Conservation (phyloP, 2,329 filamentous ascomycete genomes). For the Pezicula radicicola region DNA sequence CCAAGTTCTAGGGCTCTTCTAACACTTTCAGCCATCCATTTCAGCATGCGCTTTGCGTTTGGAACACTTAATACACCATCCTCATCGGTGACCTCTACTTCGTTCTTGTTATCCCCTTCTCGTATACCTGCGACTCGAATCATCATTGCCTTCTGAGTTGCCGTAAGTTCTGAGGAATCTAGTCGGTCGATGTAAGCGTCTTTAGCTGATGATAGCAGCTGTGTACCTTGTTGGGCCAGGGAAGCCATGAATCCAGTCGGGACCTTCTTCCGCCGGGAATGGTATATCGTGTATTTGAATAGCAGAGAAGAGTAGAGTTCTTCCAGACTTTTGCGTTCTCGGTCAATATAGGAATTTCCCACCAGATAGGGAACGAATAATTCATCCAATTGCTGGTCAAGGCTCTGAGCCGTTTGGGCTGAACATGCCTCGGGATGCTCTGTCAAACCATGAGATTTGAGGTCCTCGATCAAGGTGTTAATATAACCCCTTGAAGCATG, state of each 20-base stretch:
- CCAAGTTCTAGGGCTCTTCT: slow-evolving; percentile 89
- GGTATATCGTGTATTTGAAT: slow-evolving; percentile 96
- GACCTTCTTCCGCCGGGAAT: slow-evolving; percentile 82
- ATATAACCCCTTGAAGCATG: slow-evolving; percentile 92
- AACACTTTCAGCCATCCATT: slow-evolving; percentile 94
- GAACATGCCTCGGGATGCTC: slow-evolving; percentile 93
- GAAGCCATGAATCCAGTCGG: slow-evolving; percentile 92
- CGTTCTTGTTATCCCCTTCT: slow-evolving; percentile 74
- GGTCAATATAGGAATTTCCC: slow-evolving; percentile 67
- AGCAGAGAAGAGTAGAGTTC: slow-evolving; percentile 86
- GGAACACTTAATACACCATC: slow-evolving; percentile 79
- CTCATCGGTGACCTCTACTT: slow-evolving; percentile 87
- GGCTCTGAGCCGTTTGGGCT: slow-evolving; percentile 74
- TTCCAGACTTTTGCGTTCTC: slow-evolving; percentile 67
- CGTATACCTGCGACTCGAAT: slow-evolving; percentile 80
- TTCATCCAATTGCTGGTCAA: slow-evolving; percentile 74
- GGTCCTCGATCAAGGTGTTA: slow-evolving; percentile 79
- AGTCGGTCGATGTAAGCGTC: slow-evolving; percentile 89
- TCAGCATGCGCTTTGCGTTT: slow-evolving; percentile 97
- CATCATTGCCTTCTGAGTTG: slow-evolving; percentile 87
- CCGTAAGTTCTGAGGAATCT: slow-evolving; percentile 82
- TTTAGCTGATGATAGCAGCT: slow-evolving; percentile 81
- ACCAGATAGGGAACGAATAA: slow-evolving; percentile 70
- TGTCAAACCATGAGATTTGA: slow-evolving; percentile 91
- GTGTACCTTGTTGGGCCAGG: slow-evolving; percentile 83